These are phyloP conservation scores for Aspergillus incahuasiensis DNA, from an alignment of 495 filamentous ascomycete genomes.

Conservation along the genomic window DNA sequence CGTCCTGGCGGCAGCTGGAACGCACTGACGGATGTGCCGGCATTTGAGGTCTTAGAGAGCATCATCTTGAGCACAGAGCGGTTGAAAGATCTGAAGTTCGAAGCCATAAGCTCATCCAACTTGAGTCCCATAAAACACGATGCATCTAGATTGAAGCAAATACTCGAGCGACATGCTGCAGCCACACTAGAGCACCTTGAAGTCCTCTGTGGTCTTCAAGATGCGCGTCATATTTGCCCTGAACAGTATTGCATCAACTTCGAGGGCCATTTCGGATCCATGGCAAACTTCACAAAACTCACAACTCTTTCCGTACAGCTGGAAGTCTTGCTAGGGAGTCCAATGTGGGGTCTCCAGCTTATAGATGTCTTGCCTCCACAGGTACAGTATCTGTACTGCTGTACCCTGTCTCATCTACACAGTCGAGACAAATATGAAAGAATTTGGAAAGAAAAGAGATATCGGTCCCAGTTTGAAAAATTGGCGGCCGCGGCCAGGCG, in stretches of 20 bases:
- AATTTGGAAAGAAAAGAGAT: conserved; percentile 3
- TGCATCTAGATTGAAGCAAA: not conserved
- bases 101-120: not conserved
- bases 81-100: not conserved
- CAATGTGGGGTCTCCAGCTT: not conserved
- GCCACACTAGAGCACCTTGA: not conserved
- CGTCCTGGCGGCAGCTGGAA: not conserved
- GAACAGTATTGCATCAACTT: not conserved
- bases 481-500: not conserved
- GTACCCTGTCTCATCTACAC: not conserved
- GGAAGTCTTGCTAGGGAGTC: not conserved
- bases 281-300: not conserved
- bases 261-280: conserved; percentile 2
- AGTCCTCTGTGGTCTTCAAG: not conserved
- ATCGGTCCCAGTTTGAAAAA: conserved; percentile 2
- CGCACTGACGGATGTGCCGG: not conserved
- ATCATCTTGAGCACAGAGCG: not conserved
- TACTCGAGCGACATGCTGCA: not conserved
- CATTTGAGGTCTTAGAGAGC: not conserved
- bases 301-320: conserved; percentile 1
- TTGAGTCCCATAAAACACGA: not conserved
- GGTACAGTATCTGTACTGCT: not conserved
- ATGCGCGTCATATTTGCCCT: not conserved
- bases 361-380: conserved; percentile 1
- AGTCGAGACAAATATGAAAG: not conserved